Base-by-base conservation (phyloP, 2,329 filamentous ascomycete genomes). In the Cladosporium velox region DNA sequence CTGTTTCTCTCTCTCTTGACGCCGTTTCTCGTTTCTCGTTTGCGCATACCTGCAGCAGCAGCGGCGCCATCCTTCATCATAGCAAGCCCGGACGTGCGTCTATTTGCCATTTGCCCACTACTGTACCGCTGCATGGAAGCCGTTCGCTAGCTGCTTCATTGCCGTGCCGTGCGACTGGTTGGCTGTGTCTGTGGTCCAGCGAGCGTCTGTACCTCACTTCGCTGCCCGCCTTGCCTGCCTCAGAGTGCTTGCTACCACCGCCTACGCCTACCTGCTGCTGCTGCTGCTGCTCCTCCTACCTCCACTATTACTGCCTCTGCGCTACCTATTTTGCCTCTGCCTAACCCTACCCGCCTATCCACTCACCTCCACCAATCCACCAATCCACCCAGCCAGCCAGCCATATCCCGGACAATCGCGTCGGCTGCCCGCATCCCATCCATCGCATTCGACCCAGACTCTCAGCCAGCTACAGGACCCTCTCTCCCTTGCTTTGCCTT, bases 381-480 rank as follows among this genome's bases (percentile, higher is more conserved):
- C 12, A 54, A 10, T 34, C 51, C 51, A 30, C 51, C 51, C 28
- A n/a, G 26, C 51, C 51, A n/a, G 26, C 51, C 51, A 54, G 51
- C 51, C 51, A 44, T 44, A 44, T 44, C 51, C 26, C 51, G 51
- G 30, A 28, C 51, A n/a, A 10, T 7, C 49, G 26, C 47, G 24
- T 34, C 54, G 54, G 54, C 54, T 38, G 54, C 54, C 54, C 54
- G 54, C 54, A 58, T 58, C 38, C 38, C 38, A 54, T 32, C 51
- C 51, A 32, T 44, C 38, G 38, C 51, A 54, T 14, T 26, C 15
- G n/a, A 54, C 51, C 51, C 51, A 54, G 28, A 54, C 38, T 18
- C n/a, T 51, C 47, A 14, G 34, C 34, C 34, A 15, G 34, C 34
- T 35, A 35, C 34, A 35, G 34, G 12, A 35, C 34, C 34, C 34